Percentiles rank a stretch among this genome's conserved stretches.
Conservation (phyloP, 148 eudicot genomes). For the Rhododendron molle region DNA sequence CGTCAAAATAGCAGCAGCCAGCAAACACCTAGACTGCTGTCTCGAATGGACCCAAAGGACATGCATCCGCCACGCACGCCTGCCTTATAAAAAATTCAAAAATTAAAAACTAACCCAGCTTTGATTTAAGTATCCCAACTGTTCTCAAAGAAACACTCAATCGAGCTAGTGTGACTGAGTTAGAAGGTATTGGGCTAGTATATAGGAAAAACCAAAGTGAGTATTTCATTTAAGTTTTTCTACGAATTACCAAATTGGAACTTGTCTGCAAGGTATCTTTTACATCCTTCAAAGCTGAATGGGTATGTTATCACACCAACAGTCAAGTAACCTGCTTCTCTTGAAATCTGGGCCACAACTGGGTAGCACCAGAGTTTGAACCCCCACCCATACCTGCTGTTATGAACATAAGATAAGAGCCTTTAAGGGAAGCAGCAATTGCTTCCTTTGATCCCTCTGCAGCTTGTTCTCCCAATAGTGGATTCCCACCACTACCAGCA, state of each 20-base stretch:
- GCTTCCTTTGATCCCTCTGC: slow-evolving; percentile 91
- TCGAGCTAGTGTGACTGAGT: neutral
- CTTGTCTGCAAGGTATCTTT: slow-evolving; percentile 89
- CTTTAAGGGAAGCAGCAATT: slow-evolving; percentile 76
- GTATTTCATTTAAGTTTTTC: neutral
- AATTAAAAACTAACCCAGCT: neutral
- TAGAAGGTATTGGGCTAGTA: neutral
- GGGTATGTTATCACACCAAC: slow-evolving; percentile 97
- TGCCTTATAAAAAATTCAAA: neutral
- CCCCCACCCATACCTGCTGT: slow-evolving; percentile 99
- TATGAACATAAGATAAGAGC: slow-evolving; percentile 93
- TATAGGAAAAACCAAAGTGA: neutral
- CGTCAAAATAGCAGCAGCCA: neutral
- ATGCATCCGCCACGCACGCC: neutral
- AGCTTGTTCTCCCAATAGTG: slow-evolving; percentile 89
- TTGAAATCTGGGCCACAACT: slow-evolving; percentile 84
- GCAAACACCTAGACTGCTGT: neutral
- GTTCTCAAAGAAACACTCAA: neutral
- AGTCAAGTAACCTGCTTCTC: slow-evolving; percentile 89
- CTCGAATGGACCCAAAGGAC: neutral
- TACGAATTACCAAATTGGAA: slow-evolving; percentile 18
- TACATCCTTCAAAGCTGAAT: slow-evolving; percentile 96
- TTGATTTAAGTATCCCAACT: neutral
- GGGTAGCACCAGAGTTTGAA: slow-evolving; percentile 99
- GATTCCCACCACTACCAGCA: no score